Percentiles rank a stretch among this genome's conserved stretches.
Conservation (phyloP, 139 green algal genomes). For the Chlamydomonas schloesseri region DNA sequence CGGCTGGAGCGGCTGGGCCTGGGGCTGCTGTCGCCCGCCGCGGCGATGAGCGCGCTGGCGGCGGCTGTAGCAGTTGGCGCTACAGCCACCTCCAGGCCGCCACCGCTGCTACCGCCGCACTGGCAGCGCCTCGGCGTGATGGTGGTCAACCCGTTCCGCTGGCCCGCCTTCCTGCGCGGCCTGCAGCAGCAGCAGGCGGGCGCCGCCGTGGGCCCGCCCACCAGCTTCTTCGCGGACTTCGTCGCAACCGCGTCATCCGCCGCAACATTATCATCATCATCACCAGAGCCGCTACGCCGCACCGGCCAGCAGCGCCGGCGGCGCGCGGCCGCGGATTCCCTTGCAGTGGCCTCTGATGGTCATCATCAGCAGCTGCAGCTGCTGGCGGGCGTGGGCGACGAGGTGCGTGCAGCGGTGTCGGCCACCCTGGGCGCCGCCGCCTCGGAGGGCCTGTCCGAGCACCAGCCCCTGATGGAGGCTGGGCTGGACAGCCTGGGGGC, state of each 20-base stretch:
- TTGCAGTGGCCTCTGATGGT: not conserved
- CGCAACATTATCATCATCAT: no score
- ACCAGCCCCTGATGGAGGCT: conserved; percentile 81
- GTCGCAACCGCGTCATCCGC: no score
- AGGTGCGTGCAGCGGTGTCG: conserved; percentile 27
- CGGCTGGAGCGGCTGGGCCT: conserved; percentile 68
- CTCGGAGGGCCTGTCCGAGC: conserved; percentile 1
- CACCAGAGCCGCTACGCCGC: no score
- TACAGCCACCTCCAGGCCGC: not conserved
- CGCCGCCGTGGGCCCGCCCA: no score
- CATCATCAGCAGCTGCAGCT: no score
- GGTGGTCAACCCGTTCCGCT: conserved; percentile 54
- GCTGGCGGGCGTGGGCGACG: not conserved
- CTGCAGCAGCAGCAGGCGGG: conserved; percentile 26
- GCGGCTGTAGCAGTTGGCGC: not conserved
- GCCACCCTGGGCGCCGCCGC: conserved; percentile 59
- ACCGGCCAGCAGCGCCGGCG: no score
- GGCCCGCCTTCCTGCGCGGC: conserved; percentile 55
- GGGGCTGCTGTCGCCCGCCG: conserved; percentile 57
- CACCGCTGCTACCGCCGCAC: not conserved
- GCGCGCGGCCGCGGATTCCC: no score
- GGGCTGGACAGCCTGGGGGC: conserved; percentile 84
- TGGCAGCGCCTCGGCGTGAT: not conserved
- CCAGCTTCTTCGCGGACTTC: conserved; percentile 14
- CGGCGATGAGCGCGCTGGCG: conserved; percentile 63